Conservation (phyloP, 164 flowering plant genomes). For the Sedum album region DNA sequence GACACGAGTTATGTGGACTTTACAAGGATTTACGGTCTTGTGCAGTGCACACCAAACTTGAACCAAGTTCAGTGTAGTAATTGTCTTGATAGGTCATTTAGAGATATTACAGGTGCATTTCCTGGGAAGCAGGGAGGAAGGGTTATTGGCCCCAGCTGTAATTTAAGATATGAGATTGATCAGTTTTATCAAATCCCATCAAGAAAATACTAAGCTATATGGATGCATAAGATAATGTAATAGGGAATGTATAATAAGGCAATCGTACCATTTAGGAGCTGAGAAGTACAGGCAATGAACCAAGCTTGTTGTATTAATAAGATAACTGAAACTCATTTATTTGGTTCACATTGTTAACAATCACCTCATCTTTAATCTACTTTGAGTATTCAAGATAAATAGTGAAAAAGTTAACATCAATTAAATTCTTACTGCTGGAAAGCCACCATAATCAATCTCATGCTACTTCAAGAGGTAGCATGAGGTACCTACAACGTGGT, state of each 20-base stretch:
- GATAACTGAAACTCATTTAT: neutral
- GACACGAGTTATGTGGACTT: too few species aligned
- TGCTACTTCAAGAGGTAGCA: slow-evolving; percentile 68
- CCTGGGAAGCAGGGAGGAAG: slow-evolving; percentile 11
- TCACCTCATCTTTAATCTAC: neutral
- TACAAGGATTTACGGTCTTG: slow-evolving; percentile 17
- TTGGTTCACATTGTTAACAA: neutral
- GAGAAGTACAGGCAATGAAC: neutral
- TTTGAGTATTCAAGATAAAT: neutral
- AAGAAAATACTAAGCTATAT: too few species aligned
- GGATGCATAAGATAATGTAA: neutral
- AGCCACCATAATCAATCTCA: slow-evolving; percentile 97
- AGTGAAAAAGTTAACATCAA: neutral
- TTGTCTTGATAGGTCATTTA: too few species aligned
- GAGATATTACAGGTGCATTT: too few species aligned
- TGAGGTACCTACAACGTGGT: slow-evolving; percentile 58
- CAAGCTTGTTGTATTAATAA: neutral
- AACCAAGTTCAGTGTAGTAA: slow-evolving; percentile 9
- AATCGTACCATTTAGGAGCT: neutral
- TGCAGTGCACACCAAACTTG: slow-evolving; percentile 35
- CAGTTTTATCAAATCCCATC: too few species aligned
- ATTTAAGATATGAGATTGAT: too few species aligned
- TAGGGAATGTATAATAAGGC: neutral
- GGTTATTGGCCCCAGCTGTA: too few species aligned
- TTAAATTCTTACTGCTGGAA: slow-evolving; percentile 74